A percentile compares a stretch with the other conserved stretches of the same genome.
These are phyloP conservation scores for Apophysomyces sp. DNA, from an alignment of 371 early-diverging fungal species.

Conservation along the genomic window DNA sequence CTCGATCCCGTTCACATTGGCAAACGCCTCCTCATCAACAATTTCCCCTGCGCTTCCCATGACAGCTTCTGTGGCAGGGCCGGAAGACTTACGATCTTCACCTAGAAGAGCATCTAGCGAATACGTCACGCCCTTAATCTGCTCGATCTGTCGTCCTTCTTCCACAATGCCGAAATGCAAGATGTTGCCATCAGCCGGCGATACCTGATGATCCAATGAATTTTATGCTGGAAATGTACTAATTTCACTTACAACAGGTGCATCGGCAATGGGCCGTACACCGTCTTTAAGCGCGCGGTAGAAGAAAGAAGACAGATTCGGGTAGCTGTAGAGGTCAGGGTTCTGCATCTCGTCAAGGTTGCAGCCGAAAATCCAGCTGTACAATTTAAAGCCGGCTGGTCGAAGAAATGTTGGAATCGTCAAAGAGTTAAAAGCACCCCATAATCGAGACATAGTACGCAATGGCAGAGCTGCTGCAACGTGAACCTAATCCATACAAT, in stretches of 20 bases:
- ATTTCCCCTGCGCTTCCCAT: slow-evolving; percentile 49
- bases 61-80: slow-evolving; percentile 39
- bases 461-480: slow-evolving; percentile 86
- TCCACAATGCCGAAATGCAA: slow-evolving; percentile 87
- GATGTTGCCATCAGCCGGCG: slow-evolving; percentile 90
- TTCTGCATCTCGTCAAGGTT: slow-evolving; percentile 92
- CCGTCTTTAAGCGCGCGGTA: slow-evolving; percentile 83
- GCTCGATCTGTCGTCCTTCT: slow-evolving; percentile 74
- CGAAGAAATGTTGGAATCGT: slow-evolving; percentile 82
- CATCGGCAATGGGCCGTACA: slow-evolving; percentile 65
- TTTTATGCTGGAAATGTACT: background rate
- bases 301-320: slow-evolving; percentile 88
- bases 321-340: slow-evolving; percentile 73
- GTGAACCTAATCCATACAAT: slow-evolving; percentile 59
- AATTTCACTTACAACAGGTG: slow-evolving; percentile 56
- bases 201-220: slow-evolving; percentile 43
- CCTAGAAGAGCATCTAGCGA: slow-evolving; percentile 88
- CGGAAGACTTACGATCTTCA: slow-evolving; percentile 33
- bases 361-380: slow-evolving; percentile 87
- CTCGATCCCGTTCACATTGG: slow-evolving; percentile 88
- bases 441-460: slow-evolving; percentile 83
- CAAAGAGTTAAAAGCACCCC: slow-evolving; percentile 85
- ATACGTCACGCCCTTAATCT: slow-evolving; percentile 93
- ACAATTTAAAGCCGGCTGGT: slow-evolving; percentile 70
- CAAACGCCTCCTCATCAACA: slow-evolving; percentile 75